A percentile compares a stretch with the other conserved stretches of the same genome.
Conservation (phyloP, 345 rosid species). For the Passiflora organensis region DNA sequence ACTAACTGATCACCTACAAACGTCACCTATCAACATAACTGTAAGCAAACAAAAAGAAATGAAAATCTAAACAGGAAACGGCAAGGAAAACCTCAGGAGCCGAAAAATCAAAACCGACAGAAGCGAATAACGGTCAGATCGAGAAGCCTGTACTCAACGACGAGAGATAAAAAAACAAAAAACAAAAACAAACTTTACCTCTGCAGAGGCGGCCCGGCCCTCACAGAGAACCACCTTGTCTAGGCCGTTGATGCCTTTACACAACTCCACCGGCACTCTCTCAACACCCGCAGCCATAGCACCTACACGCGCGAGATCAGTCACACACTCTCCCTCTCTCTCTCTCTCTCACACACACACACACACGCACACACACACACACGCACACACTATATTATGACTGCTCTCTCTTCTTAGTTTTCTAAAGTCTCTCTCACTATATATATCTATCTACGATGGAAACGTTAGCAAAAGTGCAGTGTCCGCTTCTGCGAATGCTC, state of each 20-base stretch:
- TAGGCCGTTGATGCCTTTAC: conserved; percentile 69
- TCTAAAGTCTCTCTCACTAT: background rate
- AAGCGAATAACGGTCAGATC: background rate
- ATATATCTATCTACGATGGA: no score
- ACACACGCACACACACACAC: no score
- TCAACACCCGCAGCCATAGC: conserved; percentile 17
- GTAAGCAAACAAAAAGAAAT: background rate
- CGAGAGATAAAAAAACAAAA: background rate
- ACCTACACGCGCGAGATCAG: background rate
- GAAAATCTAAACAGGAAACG: background rate
- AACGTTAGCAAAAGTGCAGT: no score
- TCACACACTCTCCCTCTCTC: conserved; percentile 3
- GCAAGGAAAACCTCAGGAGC: background rate
- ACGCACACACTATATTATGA: no score
- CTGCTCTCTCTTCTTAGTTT: no score
- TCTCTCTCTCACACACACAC: no score
- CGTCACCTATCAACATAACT: background rate
- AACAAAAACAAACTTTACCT: conserved; percentile 34
- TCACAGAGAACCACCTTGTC: conserved; percentile 72
- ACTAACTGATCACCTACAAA: no score
- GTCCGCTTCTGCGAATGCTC: no score
- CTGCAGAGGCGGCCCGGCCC: conserved; percentile 61
- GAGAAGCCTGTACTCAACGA: background rate
- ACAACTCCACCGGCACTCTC: conserved; percentile 31
- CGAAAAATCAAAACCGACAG: background rate